Evolutionary conservation across 495 filamentous ascomycete genomes (phyloP).

Genomic region (Neurospora sp.): DNA sequence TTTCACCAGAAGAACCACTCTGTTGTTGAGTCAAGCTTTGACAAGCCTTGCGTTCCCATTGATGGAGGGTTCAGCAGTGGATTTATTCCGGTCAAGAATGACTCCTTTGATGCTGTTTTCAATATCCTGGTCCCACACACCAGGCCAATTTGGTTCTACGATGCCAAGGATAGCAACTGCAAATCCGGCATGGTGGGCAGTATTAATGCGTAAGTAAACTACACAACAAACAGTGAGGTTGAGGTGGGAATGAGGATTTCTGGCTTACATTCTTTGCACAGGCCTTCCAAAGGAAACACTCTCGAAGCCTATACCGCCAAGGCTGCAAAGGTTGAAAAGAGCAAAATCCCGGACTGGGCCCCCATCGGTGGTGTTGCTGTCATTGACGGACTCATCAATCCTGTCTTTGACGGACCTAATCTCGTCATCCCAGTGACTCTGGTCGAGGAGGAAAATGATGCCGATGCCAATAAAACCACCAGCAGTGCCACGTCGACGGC

Average conservation of each 20-base stretch:
- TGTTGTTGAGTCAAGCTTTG: slow-evolving; percentile 31
- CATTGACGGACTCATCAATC: slow-evolving; percentile 24
- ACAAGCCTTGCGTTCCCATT: slow-evolving; percentile 31
- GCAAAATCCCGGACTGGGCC: slow-evolving; percentile 27
- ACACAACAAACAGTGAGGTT: no score
- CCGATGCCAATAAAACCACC: neutral
- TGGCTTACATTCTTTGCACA: neutral
- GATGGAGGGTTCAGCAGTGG: slow-evolving; percentile 30
- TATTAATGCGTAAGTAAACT: slow-evolving; percentile 24
- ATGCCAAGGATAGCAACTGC: slow-evolving; percentile 33
- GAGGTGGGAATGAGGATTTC: neutral
- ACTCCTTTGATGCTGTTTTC: slow-evolving; percentile 28
- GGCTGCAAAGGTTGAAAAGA: slow-evolving; percentile 23
- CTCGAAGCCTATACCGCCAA: slow-evolving; percentile 27
- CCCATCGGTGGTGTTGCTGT: slow-evolving; percentile 26
- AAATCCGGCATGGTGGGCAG: slow-evolving; percentile 34
- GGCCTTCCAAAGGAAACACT: slow-evolving; percentile 23
- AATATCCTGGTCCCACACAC: slow-evolving; percentile 33
- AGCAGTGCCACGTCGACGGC: neutral
- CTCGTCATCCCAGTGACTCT: neutral
- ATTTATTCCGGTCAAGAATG: slow-evolving; percentile 30
- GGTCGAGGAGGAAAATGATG: neutral
- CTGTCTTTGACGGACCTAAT: slow-evolving; percentile 12
- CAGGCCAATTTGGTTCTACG: slow-evolving; percentile 52
- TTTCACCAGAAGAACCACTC: slow-evolving; percentile 35